Base-by-base conservation (phyloP, 2,329 filamentous ascomycete species). In the Claviceps capensis region DNA sequence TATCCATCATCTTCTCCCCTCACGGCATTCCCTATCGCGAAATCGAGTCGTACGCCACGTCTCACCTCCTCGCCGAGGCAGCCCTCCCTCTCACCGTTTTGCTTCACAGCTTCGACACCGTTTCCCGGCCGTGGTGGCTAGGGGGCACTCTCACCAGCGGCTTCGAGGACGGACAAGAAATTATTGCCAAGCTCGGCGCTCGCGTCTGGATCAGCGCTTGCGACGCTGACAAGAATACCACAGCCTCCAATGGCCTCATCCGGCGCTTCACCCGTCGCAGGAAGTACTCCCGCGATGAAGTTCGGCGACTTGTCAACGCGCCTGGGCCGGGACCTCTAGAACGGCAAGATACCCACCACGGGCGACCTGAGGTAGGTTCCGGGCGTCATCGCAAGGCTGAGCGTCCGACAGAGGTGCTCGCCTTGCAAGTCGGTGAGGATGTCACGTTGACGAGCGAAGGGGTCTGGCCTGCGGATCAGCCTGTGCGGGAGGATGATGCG, bases 1-100 rank as follows among this genome's bases (percentile, higher is more conserved):
- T 85, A 19, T 83, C 79, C 1, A 65, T 85, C 43, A 67, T 86
- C 48, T 86, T 81, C 64, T 80, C 80, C 0, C 82, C 82, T 0
- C 81, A 85, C 59, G 82, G 82, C 13, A 75, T 81, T 41, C 68
- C 73, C 0, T 79, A 77, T 58, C 62, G 70, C 5, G 67, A 72
- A 22, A 67, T 86, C 9, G 66, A 71, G 34, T 67, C 75, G 6
- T 86, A 82, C 60, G 72, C 74, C 5, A 72, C 74, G 2, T 71
- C 73, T 0, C 77, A 83, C 59, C 75, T 85, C 3, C 67, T 78
- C 2, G 62, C 69, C 1, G 72, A 78, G 59, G 70, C 75, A 1
- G 79, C 81, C 0, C 69, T 84, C 2, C 82, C 81, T 0, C 67
- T 86, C 17, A 83, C 79, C 0, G 75, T 77, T 0, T 74, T 86